Evolutionary conservation across 2,329 filamentous ascomycete species (phyloP).

Genomic region (Penicillium hesseltinei): DNA sequence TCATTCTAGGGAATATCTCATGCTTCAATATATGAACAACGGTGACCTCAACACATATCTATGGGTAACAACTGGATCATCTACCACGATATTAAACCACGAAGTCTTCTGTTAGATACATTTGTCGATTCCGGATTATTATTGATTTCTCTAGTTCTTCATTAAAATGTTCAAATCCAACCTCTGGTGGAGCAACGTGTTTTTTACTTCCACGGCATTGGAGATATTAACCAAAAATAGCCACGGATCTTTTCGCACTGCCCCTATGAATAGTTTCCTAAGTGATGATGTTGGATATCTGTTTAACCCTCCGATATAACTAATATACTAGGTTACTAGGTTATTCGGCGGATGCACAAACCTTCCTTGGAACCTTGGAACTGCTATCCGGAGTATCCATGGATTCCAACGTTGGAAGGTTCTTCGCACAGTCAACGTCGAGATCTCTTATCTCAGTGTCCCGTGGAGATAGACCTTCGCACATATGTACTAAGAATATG

Average conservation of each 20-base stretch:
- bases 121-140: conserved; percentile 39
- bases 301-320: too few relatives aligned
- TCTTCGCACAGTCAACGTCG: conserved; percentile 8
- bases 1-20: conserved; percentile 15
- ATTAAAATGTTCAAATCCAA: neutral
- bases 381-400: conserved; percentile 1
- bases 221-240: too few relatives aligned
- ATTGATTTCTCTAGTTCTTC: conserved; percentile 23
- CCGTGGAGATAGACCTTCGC: neutral
- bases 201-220: too few relatives aligned
- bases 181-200: too few relatives aligned
- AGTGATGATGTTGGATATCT: too few relatives aligned
- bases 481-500: neutral
- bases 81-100: conserved; percentile 43
- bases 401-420: neutral
- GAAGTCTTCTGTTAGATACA: conserved; percentile 41
- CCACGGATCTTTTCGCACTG: too few relatives aligned
- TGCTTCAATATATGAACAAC: conserved; percentile 19
- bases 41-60: conserved; percentile 17
- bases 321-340: too few relatives aligned
- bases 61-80: conserved; percentile 30
- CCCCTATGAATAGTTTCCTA: too few relatives aligned
- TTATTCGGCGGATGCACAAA: too few relatives aligned
- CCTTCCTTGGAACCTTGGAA: neutral
- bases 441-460: conserved; percentile 13